phyloP scores from a whole-genome alignment of 768 basidiomycete species.

The Mycena polygramma region DNA sequence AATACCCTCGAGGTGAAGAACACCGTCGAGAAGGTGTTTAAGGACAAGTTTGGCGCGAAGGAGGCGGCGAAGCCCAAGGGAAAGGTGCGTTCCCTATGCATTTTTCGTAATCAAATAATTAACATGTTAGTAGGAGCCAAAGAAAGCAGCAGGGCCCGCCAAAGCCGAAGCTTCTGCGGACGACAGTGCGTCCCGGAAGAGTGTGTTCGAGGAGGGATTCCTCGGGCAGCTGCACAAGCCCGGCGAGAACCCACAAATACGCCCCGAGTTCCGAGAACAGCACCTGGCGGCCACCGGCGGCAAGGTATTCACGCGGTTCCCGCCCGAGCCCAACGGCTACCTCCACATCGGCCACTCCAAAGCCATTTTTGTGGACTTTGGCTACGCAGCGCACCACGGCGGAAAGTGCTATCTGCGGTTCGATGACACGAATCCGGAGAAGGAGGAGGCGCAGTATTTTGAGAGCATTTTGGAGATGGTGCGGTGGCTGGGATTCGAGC shows the following conservation, averaged over 20 bases:
- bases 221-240: conserved; percentile 93
- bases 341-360: conserved; percentile 98
- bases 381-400: conserved; percentile 95
- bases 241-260: conserved; percentile 92
- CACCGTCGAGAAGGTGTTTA: conserved; percentile 78
- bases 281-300: conserved; percentile 88
- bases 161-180: conserved; percentile 52
- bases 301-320: conserved; percentile 94
- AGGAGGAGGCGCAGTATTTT: conserved; percentile 96
- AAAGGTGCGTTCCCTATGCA: conserved; percentile 60
- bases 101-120: neutral
- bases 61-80: conserved; percentile 73
- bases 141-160: conserved; percentile 51
- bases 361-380: conserved; percentile 98
- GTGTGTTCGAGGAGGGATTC: conserved; percentile 96
- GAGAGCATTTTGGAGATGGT: conserved; percentile 96
- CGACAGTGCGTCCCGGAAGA: conserved; percentile 59
- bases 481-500: conserved; percentile 97
- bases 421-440: conserved; percentile 99
- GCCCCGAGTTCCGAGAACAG: conserved; percentile 79
- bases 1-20: conserved; percentile 88
- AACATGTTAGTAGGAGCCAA: conserved; percentile 55
- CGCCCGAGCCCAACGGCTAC: conserved; percentile 98
- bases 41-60: conserved; percentile 79
- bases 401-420: conserved; percentile 95